Conservation (phyloP, 352 stramenopile genomes). For the Pseudoperonospora humuli region DNA sequence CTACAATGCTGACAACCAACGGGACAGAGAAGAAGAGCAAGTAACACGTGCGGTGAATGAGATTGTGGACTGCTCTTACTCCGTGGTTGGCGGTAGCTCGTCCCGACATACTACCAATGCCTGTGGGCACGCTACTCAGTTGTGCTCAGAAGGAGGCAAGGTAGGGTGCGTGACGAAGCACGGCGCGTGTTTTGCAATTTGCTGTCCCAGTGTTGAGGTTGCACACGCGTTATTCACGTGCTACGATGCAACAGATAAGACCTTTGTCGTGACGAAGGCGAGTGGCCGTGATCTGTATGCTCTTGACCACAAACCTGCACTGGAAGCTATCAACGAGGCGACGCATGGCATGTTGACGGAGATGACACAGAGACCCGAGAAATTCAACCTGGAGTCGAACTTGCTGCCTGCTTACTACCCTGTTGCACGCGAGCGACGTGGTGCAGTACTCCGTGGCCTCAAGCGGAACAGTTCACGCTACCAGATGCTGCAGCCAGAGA, state of each 20-base stretch:
- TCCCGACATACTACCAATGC: constrained; percentile 20
- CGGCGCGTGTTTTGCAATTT: constrained; percentile 69
- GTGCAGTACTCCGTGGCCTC: constrained; percentile 23
- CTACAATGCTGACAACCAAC: constrained; percentile 36
- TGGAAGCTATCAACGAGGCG: constrained; percentile 64
- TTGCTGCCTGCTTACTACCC: constrained; percentile 70
- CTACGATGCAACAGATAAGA: constrained; percentile 68
- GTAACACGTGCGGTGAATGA: constrained; percentile 61
- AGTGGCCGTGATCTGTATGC: constrained; percentile 47
- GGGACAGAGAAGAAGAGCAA: constrained; percentile 53
- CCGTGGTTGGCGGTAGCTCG: constrained; percentile 53
- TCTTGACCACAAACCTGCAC: constrained; percentile 66
- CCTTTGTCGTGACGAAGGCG: constrained; percentile 59
- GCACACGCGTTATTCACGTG: constrained; percentile 74
- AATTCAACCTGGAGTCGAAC: constrained; percentile 57
- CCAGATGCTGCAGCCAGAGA: constrained; percentile 68
- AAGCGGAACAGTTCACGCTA: constrained; percentile 41
- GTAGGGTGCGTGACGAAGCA: constrained; percentile 59
- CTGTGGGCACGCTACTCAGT: constrained; percentile 41
- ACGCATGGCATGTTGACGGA: constrained; percentile 68
- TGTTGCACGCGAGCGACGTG: constrained; percentile 42
- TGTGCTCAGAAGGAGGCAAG: constrained; percentile 65
- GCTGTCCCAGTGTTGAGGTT: constrained; percentile 72
- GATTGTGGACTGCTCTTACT: constrained; percentile 65
- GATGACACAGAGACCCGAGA: constrained; percentile 45